Base-by-base conservation (phyloP, 805 yeast genomes). In the Yamadazyma sp. region DNA sequence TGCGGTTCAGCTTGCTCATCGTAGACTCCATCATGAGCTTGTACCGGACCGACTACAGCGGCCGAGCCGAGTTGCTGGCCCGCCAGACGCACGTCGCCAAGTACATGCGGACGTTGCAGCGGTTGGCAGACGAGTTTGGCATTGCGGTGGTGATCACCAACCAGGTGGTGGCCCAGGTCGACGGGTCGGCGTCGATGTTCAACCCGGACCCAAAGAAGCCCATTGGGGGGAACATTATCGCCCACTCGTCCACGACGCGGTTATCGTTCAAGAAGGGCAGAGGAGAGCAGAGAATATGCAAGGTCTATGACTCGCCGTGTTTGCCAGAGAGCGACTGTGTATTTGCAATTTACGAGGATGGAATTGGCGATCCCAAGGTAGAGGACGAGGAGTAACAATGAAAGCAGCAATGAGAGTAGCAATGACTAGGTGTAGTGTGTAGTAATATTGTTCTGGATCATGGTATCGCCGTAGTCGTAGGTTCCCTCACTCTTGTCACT, bases 181-280 rank as follows among this genome's bases (percentile, higher is more conserved):
- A 93, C 55, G 93, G 91, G 1, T 95, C 95, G 54, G 79, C 79
- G 28, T 73, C 78, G 18, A 67, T 79, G 68, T 90, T 81, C 60
- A 89, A 90, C 51, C 95, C 96, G 1, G 99, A 93, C 60, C 97
- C 98, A 11, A 93, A 93, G 61, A 93, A 93, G 60, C 99, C 99
- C 12, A 91, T 93, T 49, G 99, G 99, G 45, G 99, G 99, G 52
- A 91, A 93, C 56, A 93, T 93, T 51, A 83, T 93, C 59, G 99
- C 98, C 1, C 99, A 93, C 60, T 82, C 95, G 13, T 89, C 97
- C 2, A 91, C 98, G 5, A 93, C 99, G 2, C 77, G 99, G 54
- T 73, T 93, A 42, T 84, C 85, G 38, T 81, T 93, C 60, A 84
- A 83, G 55, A 93, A 93, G 65, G 96, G 96, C 37, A 79, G 82